Evolutionary conservation across 2,329 filamentous ascomycete species (phyloP).

Genomic region (Penicillium capsulatum): DNA sequence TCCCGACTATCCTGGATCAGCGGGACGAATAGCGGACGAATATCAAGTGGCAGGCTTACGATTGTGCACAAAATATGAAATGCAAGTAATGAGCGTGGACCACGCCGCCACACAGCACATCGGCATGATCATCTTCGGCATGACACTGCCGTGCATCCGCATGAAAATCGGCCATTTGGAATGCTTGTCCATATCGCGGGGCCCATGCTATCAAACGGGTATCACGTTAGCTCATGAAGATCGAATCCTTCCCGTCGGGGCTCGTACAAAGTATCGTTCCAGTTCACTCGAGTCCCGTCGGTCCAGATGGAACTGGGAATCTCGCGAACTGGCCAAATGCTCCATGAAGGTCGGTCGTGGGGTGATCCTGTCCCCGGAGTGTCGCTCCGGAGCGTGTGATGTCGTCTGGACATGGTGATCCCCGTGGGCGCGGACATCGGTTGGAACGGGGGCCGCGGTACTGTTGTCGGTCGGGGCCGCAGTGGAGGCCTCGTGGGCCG

Average conservation of each 20-base stretch:
- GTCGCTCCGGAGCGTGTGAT: constrained; percentile 18
- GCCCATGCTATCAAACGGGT: constrained; percentile 36
- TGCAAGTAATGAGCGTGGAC: constrained; percentile 61
- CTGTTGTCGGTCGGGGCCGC: constrained; percentile 11
- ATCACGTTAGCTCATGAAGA: constrained; percentile 5
- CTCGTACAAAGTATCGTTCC: constrained; percentile 60
- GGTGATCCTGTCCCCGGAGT: constrained; percentile 23
- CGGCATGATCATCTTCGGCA: constrained; percentile 70
- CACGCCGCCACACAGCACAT: constrained; percentile 59
- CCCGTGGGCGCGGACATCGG: constrained; percentile 11
- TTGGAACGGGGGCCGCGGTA: constrained; percentile 13
- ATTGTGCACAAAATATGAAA: constrained; percentile 47
- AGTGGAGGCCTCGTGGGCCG: constrained; percentile 10
- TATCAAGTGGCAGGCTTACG: constrained; percentile 25
- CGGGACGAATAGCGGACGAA: no score
- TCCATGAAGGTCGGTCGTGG: constrained; percentile 34
- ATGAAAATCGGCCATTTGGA: constrained; percentile 74
- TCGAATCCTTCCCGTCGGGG: no score
- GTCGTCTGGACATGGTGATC: constrained; percentile 12
- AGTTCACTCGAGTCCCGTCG: constrained; percentile 44
- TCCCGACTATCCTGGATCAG: constrained; percentile 41
- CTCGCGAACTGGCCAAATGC: constrained; percentile 30
- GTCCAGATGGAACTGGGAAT: constrained; percentile 29
- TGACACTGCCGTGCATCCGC: constrained; percentile 69
- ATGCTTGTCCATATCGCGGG: constrained; percentile 66